Evolutionary conservation across 257 asterid genomes (phyloP).

Genomic region (Marsdenia floribunda): DNA sequence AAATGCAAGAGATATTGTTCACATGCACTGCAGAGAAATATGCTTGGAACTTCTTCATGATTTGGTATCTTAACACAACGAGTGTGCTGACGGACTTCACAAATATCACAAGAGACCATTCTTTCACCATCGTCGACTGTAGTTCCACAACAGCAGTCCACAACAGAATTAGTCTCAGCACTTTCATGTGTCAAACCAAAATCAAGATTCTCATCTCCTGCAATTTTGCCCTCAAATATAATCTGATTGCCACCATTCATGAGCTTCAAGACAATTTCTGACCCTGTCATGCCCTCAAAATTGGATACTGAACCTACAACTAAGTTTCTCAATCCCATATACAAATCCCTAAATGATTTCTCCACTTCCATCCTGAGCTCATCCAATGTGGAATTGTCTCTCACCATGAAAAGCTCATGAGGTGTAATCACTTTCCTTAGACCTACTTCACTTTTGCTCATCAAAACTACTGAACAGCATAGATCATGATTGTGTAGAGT

Average conservation of each 20-base stretch:
- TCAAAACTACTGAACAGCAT: conserved; percentile 37
- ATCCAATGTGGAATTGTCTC: conserved; percentile 37
- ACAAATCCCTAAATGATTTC: conserved; percentile 51
- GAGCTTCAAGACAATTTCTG: conserved; percentile 50
- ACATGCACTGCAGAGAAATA: conserved; percentile 65
- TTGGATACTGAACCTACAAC: conserved; percentile 26
- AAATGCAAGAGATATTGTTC: conserved; percentile 64
- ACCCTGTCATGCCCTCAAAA: conserved; percentile 27
- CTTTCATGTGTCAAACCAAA: conserved; percentile 27
- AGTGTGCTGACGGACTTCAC: conserved; percentile 87
- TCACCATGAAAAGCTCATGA: conserved; percentile 43
- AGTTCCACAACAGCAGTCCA: conserved; percentile 74
- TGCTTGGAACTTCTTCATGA: conserved; percentile 44
- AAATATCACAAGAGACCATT: conserved; percentile 77
- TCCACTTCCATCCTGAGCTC: conserved; percentile 59
- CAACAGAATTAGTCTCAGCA: conserved; percentile 21
- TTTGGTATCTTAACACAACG: conserved; percentile 62
- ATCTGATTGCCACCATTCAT: conserved; percentile 47
- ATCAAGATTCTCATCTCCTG: conserved; percentile 13
- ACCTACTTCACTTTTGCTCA: conserved; percentile 8
- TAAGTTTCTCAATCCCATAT: conserved; percentile 47
- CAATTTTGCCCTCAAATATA: conserved; percentile 36
- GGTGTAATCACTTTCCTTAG: conserved; percentile 31
- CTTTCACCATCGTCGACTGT: conserved; percentile 85
- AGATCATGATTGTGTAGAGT: conserved; percentile 26